Evolutionary conservation across 495 filamentous ascomycete genomes (phyloP).

Genomic region (Xylaria venustula): DNA sequence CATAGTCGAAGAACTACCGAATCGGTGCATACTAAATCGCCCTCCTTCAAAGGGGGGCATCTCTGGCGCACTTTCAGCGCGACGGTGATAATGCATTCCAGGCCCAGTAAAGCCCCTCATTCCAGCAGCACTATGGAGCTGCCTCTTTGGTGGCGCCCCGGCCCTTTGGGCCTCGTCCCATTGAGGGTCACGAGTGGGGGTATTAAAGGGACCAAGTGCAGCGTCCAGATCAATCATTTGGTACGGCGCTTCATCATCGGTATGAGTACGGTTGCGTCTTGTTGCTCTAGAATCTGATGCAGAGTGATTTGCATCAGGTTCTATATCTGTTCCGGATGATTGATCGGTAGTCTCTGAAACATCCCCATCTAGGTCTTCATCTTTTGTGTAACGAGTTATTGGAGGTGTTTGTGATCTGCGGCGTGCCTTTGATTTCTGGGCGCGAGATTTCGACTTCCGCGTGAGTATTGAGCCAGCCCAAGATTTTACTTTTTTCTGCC

Average conservation of each 20-base stretch:
- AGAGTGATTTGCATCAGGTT: neutral
- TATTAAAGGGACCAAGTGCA: conserved; percentile 90
- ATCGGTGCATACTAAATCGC: conserved; percentile 55
- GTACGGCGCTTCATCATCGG: conserved; percentile 60
- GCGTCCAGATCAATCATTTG: conserved; percentile 94
- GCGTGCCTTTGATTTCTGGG: conserved; percentile 39
- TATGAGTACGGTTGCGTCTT: conserved; percentile 4
- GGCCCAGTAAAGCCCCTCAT: conserved; percentile 74
- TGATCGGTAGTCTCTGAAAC: conserved; percentile 21
- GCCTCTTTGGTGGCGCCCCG: conserved; percentile 63
- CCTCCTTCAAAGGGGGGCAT: conserved; percentile 77
- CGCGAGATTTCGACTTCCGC: conserved; percentile 55
- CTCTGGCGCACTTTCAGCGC: conserved; percentile 89
- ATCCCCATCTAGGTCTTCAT: conserved; percentile 22
- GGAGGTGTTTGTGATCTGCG: conserved; percentile 43
- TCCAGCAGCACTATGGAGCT: conserved; percentile 85
- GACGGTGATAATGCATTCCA: conserved; percentile 86
- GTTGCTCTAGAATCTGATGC: neutral
- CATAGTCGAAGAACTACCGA: conserved; percentile 66
- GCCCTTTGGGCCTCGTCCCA: conserved; percentile 57
- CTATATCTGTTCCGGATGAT: conserved; percentile 18
- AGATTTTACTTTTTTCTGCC: conserved; percentile 74
- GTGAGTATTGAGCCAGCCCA: conserved; percentile 79
- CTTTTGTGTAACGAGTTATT: conserved; percentile 17
- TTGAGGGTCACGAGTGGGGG: conserved; percentile 59